These are phyloP conservation scores for Dioszegia hungarica DNA, from an alignment of 768 basidiomycete species.

Conservation along the genomic window DNA sequence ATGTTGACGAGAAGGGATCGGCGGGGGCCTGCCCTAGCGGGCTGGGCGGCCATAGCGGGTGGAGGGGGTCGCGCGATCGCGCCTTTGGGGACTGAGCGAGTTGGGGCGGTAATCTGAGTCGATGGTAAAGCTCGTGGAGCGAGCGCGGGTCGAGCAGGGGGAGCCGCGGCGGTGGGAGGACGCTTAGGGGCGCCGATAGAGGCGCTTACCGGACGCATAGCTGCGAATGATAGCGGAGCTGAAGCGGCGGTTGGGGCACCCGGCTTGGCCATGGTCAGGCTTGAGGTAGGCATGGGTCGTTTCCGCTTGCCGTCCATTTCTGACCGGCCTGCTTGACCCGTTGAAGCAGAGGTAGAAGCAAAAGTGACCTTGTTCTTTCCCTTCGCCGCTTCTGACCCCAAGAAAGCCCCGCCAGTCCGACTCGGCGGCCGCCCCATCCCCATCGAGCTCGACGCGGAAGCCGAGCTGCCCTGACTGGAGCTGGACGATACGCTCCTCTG, in stretches of 20 bases:
- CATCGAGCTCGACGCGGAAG: neutral
- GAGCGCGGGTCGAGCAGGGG: neutral
- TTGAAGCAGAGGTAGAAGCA: neutral
- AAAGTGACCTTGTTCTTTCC: neutral
- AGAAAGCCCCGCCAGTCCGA: too few species aligned
- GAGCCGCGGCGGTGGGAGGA: neutral
- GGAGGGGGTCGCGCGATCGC: neutral
- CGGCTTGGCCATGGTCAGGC: too few species aligned
- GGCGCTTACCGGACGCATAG: too few species aligned
- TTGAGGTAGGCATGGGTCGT: too few species aligned
- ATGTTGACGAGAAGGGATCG: neutral
- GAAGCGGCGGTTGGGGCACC: too few species aligned
- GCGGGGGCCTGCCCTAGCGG: too few species aligned
- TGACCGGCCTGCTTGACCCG: too few species aligned
- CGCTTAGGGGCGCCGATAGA: neutral
- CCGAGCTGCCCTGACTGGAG: slow-evolving; percentile 10
- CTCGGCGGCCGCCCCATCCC: neutral
- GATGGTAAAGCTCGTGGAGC: neutral
- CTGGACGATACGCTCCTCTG: slow-evolving; percentile 24
- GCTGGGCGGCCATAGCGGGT: neutral
- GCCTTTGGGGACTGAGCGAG: neutral
- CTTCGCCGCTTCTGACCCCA: neutral
- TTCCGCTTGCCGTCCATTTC: too few species aligned
- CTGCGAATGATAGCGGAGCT: too few species aligned
- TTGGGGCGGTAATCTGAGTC: neutral